These are phyloP conservation scores for Albizia julibrissin DNA, from an alignment of 306 rosid genomes.

Conservation along the genomic window DNA sequence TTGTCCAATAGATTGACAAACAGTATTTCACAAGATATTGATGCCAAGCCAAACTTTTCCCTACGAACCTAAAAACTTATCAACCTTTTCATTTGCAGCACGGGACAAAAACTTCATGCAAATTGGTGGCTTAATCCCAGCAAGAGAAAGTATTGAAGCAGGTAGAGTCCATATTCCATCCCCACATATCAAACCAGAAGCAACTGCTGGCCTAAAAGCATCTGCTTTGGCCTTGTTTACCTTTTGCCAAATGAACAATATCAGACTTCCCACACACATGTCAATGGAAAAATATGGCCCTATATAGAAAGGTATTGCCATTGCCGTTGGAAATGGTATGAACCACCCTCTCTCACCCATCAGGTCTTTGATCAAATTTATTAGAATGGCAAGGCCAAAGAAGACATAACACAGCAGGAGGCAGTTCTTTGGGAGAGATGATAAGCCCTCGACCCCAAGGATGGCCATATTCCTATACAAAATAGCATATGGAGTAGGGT, in stretches of 20 bases:
- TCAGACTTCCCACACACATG: conserved; percentile 58
- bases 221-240: conserved; percentile 48
- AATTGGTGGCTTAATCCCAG: conserved; percentile 57
- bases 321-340: conserved; percentile 58
- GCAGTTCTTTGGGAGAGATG: conserved; percentile 45
- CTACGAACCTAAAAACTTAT: conserved; percentile 35
- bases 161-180: conserved; percentile 60
- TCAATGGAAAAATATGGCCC: conserved; percentile 56
- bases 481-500: conserved; percentile 47
- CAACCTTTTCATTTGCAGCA: conserved; percentile 41
- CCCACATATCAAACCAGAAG: conserved; percentile 64
- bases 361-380: conserved; percentile 43
- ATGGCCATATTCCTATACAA: conserved; percentile 53
- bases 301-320: conserved; percentile 60
- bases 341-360: conserved; percentile 49
- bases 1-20: conserved; percentile 30
- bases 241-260: conserved; percentile 47
- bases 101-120: conserved; percentile 60
- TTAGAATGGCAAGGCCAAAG: conserved; percentile 37
- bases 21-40: conserved; percentile 6
- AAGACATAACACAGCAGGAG: conserved; percentile 47
- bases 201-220: conserved; percentile 53
- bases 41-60: conserved; percentile 25
- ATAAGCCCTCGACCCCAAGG: conserved; percentile 48
- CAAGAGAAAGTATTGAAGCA: conserved; percentile 54